These are phyloP conservation scores for Salvia splendens DNA, from an alignment of 257 asterid genomes.

Conservation along the genomic window DNA sequence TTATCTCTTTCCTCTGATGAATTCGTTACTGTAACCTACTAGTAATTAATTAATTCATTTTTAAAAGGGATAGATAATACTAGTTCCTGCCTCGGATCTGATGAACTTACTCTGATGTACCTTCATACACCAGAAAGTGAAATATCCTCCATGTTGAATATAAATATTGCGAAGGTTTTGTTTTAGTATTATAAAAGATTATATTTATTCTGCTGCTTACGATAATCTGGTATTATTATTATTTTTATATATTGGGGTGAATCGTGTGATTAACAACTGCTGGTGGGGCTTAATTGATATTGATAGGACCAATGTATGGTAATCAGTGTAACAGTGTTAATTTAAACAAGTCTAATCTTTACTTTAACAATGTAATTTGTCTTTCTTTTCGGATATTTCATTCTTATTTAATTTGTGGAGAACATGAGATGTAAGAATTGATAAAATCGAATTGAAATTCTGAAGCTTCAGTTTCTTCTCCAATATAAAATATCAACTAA, in stretches of 20 bases:
- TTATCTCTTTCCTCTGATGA: conserved; percentile 24
- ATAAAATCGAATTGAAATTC: too few relatives aligned
- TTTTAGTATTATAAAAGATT: conserved; percentile 47
- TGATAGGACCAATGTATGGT: conserved; percentile 47
- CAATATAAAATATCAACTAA: too few relatives aligned
- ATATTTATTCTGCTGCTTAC: conserved; percentile 60
- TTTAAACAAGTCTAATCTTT: conserved; percentile 31
- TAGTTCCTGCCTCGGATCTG: conserved; percentile 86
- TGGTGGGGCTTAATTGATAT: conserved; percentile 28
- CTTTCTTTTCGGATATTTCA: too few relatives aligned
- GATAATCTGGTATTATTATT: not conserved
- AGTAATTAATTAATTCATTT: conserved; percentile 4
- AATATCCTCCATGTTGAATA: conserved; percentile 1
- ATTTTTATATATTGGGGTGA: conserved; percentile 28
- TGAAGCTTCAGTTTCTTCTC: too few relatives aligned
- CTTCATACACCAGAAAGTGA: conserved; percentile 25
- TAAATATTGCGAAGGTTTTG: too few relatives aligned
- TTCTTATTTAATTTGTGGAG: too few relatives aligned
- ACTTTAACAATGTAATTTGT: conserved; percentile 38
- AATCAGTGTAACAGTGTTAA: conserved; percentile 44
- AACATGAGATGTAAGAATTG: too few relatives aligned
- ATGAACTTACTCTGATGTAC: conserved; percentile 57
- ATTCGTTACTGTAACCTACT: conserved; percentile 27
- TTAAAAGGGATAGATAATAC: conserved; percentile 19
- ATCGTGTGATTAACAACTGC: conserved; percentile 41